phyloP scores from a whole-genome alignment of 2,329 filamentous ascomycete species.

The Thielaviopsis ethacetica region DNA sequence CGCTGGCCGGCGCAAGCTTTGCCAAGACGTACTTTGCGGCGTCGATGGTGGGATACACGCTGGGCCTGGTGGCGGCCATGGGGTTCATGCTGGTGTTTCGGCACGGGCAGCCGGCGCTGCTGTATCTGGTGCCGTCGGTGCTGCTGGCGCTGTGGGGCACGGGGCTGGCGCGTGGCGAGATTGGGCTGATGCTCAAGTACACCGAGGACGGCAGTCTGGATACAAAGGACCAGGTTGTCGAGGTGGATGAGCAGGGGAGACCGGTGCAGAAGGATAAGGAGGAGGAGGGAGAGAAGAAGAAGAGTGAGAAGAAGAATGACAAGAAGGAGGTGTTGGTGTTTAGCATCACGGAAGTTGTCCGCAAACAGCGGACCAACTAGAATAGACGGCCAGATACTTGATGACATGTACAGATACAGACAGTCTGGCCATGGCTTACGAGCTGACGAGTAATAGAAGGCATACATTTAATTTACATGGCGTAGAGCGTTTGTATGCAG shows the following conservation, averaged over 20 bases:
- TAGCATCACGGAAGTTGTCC: not conserved
- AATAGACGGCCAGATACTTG: no score
- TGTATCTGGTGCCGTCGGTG: slow-evolving; percentile 85
- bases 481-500: no score
- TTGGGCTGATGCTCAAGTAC: slow-evolving; percentile 63
- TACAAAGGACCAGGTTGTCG: slow-evolving; percentile 36
- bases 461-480: slow-evolving; percentile 1
- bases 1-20: slow-evolving; percentile 29
- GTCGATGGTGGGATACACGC: slow-evolving; percentile 56
- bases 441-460: not conserved
- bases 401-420: no score
- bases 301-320: slow-evolving; percentile 5
- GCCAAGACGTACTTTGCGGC: slow-evolving; percentile 75
- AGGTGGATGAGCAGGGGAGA: slow-evolving; percentile 33
- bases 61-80: slow-evolving; percentile 64
- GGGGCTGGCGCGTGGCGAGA: slow-evolving; percentile 52
- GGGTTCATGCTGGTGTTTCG: slow-evolving; percentile 60
- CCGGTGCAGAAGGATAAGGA: slow-evolving; percentile 19
- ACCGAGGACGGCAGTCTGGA: slow-evolving; percentile 53
- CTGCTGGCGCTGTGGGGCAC: slow-evolving; percentile 60
- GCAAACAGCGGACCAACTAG: not conserved
- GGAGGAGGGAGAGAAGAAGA: slow-evolving; percentile 12
- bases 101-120: slow-evolving; percentile 73
- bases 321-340: not conserved
- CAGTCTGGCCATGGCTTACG: not conserved